Conservation (phyloP, 2,329 filamentous ascomycete species). For the Fusarium devonianum region DNA sequence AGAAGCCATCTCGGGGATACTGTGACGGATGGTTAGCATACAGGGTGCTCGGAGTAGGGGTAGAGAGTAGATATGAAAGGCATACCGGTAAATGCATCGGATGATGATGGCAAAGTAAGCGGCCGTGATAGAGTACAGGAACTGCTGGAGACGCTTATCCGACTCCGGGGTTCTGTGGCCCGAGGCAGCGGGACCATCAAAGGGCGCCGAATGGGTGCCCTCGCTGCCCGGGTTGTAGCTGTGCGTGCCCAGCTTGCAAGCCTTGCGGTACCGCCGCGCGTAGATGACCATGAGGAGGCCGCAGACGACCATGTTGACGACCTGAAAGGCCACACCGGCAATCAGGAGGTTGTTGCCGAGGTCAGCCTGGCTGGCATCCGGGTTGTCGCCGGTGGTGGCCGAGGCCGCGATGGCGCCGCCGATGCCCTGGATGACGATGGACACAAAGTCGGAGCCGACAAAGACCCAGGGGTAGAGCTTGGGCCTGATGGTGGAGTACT, state of each 20-base stretch:
- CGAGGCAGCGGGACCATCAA: no score
- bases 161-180: neutral
- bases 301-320: neutral
- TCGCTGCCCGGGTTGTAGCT: neutral
- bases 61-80: no score
- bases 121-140: neutral
- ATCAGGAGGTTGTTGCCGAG: neutral
- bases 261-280: neutral
- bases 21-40: no score
- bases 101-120: slow-evolving; percentile 3
- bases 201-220: neutral
- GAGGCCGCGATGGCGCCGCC: neutral
- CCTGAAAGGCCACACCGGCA: neutral
- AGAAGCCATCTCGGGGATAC: slow-evolving; percentile 1
- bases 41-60: no score
- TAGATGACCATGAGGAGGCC: neutral
- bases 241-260: no score
- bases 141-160: neutral
- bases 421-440: neutral
- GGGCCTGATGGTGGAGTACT: neutral
- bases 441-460: slow-evolving; percentile 1
- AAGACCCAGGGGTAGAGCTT: slow-evolving; percentile 2
- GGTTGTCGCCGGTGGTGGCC: neutral
- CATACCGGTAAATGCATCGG: slow-evolving; percentile 9
- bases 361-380: neutral